Conservation (phyloP, 2,329 filamentous ascomycete genomes). For the Plectosphaerella sp. region DNA sequence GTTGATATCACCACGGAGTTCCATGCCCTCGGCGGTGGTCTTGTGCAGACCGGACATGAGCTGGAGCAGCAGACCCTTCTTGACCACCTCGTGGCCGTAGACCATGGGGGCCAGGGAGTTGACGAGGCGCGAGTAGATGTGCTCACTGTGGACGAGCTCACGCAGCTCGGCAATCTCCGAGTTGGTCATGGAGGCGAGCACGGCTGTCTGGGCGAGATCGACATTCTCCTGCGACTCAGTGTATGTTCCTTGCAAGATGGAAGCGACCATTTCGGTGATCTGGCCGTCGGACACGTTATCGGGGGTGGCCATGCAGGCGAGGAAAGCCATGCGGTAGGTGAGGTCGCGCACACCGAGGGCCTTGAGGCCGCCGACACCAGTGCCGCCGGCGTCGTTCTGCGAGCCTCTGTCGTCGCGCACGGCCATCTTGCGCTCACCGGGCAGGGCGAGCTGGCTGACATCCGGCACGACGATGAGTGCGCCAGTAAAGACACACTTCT, state of each 20-base stretch:
- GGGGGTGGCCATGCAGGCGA: conserved; percentile 92
- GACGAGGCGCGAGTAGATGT: conserved; percentile 90
- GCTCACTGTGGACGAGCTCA: conserved; percentile 89
- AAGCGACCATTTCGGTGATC: conserved; percentile 78
- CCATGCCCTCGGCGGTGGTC: conserved; percentile 88
- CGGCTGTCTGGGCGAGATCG: conserved; percentile 83
- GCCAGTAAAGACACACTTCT: conserved; percentile 97
- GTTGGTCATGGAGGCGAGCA: conserved; percentile 78
- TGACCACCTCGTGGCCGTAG: conserved; percentile 95
- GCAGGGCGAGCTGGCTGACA: conserved; percentile 88
- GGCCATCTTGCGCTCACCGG: conserved; percentile 77
- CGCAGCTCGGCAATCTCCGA: conserved; percentile 89
- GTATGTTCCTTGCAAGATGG: conserved; percentile 69
- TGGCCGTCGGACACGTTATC: conserved; percentile 80
- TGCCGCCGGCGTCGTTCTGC: conserved; percentile 73
- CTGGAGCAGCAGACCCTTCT: conserved; percentile 92
- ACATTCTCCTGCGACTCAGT: conserved; percentile 65
- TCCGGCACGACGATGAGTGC: conserved; percentile 95
- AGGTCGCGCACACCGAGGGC: conserved; percentile 90
- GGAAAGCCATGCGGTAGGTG: conserved; percentile 93
- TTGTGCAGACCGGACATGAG: conserved; percentile 96
- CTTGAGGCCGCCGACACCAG: conserved; percentile 83
- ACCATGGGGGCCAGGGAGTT: conserved; percentile 95
- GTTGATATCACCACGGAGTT: conserved; percentile 94
- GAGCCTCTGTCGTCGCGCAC: conserved; percentile 76